Conservation (phyloP, 306 rosid species). For the Notholithocarpus densiflorus region DNA sequence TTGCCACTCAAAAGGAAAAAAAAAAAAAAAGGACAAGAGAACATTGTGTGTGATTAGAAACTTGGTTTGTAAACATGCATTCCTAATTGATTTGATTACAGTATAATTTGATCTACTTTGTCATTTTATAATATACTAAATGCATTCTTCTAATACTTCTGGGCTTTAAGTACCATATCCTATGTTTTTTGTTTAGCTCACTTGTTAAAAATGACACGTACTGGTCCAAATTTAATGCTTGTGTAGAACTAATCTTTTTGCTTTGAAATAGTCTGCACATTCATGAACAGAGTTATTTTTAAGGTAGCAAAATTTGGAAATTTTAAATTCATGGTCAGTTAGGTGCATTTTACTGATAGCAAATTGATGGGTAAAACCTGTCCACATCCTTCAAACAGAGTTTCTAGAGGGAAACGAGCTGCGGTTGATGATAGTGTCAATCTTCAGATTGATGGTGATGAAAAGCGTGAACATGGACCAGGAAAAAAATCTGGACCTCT, state of each 20-base stretch:
- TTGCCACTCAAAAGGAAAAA: no score
- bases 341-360: conserved; percentile 12
- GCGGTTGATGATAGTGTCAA: conserved; percentile 25
- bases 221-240: not conserved
- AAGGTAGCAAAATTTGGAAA: not conserved
- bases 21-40: not conserved
- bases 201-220: not conserved
- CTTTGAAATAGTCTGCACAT: not conserved
- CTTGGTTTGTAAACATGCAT: not conserved
- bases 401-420: conserved; percentile 49
- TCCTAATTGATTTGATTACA: not conserved
- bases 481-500: conserved; percentile 63
- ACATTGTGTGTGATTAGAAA: not conserved
- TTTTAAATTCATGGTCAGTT: conserved; percentile 5
- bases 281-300: not conserved
- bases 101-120: no score
- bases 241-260: not conserved
- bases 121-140: no score
- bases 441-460: conserved; percentile 38
- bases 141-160: no score
- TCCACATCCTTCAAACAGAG: conserved; percentile 39
- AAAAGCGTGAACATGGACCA: conserved; percentile 51
- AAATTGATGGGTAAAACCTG: conserved; percentile 7
- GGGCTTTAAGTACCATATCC: no score
- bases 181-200: not conserved